These are phyloP conservation scores for Erigeron philadelphicus DNA, from an alignment of 140 eudicot species.

Conservation along the genomic window DNA sequence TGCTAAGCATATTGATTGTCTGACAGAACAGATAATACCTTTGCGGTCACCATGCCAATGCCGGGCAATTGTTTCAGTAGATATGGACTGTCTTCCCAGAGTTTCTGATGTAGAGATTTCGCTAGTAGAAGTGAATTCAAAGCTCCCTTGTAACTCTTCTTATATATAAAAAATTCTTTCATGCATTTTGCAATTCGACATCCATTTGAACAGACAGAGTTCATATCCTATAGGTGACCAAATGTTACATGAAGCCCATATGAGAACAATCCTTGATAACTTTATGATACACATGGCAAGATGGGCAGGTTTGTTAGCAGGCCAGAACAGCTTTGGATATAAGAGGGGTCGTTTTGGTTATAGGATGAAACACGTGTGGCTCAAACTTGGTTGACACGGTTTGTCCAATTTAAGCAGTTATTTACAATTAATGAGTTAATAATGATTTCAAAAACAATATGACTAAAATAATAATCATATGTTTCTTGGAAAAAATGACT, in stretches of 20 bases:
- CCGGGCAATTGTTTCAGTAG: constrained; percentile 98
- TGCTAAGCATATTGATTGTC: neutral
- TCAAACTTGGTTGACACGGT: neutral
- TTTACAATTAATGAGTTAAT: neutral
- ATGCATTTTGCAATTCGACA: constrained; percentile 90
- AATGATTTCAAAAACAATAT: neutral
- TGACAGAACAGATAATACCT: constrained; percentile 42
- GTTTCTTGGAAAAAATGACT: neutral
- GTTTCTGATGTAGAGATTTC: constrained; percentile 84
- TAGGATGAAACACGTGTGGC: neutral
- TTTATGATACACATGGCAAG: constrained; percentile 10
- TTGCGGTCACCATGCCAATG: constrained; percentile 98
- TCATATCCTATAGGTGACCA: constrained; percentile 54
- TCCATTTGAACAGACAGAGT: constrained; percentile 87
- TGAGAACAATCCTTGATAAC: neutral
- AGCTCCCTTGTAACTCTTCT: constrained; percentile 78
- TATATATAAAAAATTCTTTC: constrained; percentile 84
- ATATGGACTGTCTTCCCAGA: constrained; percentile 97
- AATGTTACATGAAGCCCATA: constrained; percentile 25
- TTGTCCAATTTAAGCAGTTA: neutral
- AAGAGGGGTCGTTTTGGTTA: neutral
- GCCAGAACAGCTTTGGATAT: neutral
- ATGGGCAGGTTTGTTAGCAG: neutral
- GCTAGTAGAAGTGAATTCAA: constrained; percentile 66
- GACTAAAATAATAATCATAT: neutral